Percentiles rank a stretch among this genome's conserved stretches.
phyloP scores from a whole-genome alignment of 2,329 filamentous ascomycete species.

The Paecilomyces formosus region DNA sequence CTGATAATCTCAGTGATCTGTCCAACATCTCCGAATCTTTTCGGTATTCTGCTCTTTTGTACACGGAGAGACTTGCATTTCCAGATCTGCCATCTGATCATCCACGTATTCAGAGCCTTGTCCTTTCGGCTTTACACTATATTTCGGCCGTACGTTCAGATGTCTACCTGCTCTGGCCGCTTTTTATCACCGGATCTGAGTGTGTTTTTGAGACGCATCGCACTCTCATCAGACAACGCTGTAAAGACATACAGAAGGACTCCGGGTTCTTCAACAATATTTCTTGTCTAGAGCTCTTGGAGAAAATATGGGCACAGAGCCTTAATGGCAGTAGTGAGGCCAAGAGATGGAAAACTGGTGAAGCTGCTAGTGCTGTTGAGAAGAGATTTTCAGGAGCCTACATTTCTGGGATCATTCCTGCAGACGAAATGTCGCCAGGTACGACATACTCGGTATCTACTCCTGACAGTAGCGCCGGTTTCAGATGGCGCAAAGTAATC shows the following conservation, averaged over 20 bases:
- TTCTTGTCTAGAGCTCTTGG: slow-evolving; percentile 74
- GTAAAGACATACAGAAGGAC: slow-evolving; percentile 76
- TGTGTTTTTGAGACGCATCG: slow-evolving; percentile 77
- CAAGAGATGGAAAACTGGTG: slow-evolving; percentile 2
- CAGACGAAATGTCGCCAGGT: not conserved
- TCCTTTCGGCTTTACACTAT: slow-evolving; percentile 75
- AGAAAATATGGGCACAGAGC: slow-evolving; percentile 65
- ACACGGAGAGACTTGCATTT: slow-evolving; percentile 78
- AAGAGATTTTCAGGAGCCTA: not conserved
- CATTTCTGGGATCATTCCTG: not conserved
- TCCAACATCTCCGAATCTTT: slow-evolving; percentile 83
- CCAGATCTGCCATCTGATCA: slow-evolving; percentile 66
- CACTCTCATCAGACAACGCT: slow-evolving; percentile 69
- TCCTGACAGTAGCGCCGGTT: slow-evolving; percentile 9
- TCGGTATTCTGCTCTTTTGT: slow-evolving; percentile 79
- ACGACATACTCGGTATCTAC: not conserved
- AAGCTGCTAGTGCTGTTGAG: not conserved
- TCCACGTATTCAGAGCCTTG: slow-evolving; percentile 73
- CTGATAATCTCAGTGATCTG: slow-evolving; percentile 64
- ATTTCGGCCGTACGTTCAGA: slow-evolving; percentile 72
- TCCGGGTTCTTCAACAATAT: slow-evolving; percentile 93
- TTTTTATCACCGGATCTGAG: slow-evolving; percentile 85
- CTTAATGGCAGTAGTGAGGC: slow-evolving; percentile 1
- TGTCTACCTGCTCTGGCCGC: slow-evolving; percentile 88
- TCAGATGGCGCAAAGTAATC: slow-evolving; percentile 23